These are phyloP conservation scores for Saccharomycopsis oosterbeekiorum DNA, from an alignment of 805 yeast species.

Conservation along the genomic window DNA sequence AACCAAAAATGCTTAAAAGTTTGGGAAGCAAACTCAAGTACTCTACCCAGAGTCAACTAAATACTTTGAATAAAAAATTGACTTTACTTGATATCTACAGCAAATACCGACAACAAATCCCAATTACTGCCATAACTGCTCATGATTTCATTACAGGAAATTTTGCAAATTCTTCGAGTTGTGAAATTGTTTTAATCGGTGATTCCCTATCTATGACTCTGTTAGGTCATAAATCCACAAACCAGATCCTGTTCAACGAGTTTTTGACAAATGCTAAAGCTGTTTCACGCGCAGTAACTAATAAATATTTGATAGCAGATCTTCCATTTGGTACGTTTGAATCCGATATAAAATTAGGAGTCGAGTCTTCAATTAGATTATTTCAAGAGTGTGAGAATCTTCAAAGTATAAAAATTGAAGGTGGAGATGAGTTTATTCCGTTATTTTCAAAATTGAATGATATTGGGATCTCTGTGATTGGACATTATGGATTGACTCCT, in stretches of 20 bases:
- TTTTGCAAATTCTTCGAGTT: constrained; percentile 53
- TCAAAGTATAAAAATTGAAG: constrained; percentile 72
- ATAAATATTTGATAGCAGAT: constrained; percentile 70
- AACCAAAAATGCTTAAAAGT: not conserved
- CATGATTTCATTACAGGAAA: constrained; percentile 75
- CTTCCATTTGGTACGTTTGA: constrained; percentile 87
- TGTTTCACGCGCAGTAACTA: constrained; percentile 57
- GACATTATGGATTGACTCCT: constrained; percentile 90
- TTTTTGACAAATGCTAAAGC: constrained; percentile 69
- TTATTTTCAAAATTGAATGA: constrained; percentile 47
- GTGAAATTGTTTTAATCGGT: constrained; percentile 73
- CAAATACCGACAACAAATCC: constrained; percentile 27
- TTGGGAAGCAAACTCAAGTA: not conserved
- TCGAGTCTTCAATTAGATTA: constrained; percentile 44
- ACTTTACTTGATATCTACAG: constrained; percentile 33
- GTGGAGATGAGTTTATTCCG: constrained; percentile 48
- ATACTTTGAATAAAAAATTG: constrained; percentile 2
- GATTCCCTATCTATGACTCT: constrained; percentile 92
- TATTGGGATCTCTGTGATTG: constrained; percentile 81
- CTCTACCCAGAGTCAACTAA: constrained; percentile 1
- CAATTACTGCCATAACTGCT: constrained; percentile 63
- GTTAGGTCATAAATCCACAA: constrained; percentile 69
- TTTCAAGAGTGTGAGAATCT: constrained; percentile 47
- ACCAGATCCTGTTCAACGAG: constrained; percentile 68
- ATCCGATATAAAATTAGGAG: constrained; percentile 48